Conservation (phyloP, 208 protist genomes). For the Leishmania mexicana region DNA sequence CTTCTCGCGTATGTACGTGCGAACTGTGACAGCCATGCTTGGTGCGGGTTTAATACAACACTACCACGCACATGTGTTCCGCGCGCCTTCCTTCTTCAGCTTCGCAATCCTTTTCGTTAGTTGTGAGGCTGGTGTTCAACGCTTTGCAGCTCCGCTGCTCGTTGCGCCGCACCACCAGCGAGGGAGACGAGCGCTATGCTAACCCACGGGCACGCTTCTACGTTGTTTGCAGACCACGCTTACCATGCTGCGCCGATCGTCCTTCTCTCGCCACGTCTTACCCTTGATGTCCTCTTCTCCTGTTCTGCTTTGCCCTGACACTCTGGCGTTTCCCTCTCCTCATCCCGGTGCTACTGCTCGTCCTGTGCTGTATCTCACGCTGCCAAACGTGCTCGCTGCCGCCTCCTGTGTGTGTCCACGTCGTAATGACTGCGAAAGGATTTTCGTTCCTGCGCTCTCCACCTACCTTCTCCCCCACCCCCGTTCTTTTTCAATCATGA, state of each 20-base stretch:
- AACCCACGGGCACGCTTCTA: background rate
- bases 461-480: background rate
- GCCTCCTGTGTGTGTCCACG: background rate
- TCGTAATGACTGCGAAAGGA: background rate
- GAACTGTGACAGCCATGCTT: background rate
- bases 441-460: background rate
- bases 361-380: background rate
- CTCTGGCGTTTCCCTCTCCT: background rate
- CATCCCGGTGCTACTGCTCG: background rate
- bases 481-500: constrained; percentile 50
- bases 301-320: background rate
- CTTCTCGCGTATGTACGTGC: background rate
- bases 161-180: background rate
- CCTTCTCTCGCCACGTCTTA: background rate
- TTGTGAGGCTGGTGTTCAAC: background rate
- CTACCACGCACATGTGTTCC: background rate
- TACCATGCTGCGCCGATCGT: background rate
- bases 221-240: background rate
- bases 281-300: background rate
- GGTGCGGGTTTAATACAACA: background rate
- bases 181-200: background rate
- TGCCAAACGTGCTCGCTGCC: background rate
- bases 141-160: background rate
- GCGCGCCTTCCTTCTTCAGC: background rate
- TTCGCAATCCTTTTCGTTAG: background rate